A percentile compares a stretch with the other conserved stretches of the same genome.
Evolutionary conservation across 129 eudicot species (phyloP).

Genomic region (Flaveria linearis): DNA sequence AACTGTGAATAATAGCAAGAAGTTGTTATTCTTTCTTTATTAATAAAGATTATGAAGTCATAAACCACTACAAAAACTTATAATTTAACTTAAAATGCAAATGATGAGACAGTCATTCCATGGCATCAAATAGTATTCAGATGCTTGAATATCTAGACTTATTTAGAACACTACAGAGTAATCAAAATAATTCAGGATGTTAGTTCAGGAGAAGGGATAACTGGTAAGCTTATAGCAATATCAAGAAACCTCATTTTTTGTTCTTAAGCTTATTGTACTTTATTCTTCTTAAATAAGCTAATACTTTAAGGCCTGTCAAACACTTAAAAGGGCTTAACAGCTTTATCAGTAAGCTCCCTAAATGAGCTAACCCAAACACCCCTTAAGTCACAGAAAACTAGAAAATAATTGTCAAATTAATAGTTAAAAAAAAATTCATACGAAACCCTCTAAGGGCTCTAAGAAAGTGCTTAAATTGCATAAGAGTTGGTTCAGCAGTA

Average conservation of each 20-base stretch:
- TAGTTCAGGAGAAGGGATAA: not conserved
- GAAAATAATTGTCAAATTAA: not conserved
- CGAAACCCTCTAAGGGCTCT: not conserved
- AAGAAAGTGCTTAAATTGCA: not conserved
- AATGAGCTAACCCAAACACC: not conserved
- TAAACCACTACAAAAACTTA: not conserved
- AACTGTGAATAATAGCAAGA: not conserved
- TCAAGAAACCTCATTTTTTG: not conserved
- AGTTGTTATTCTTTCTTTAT: not conserved
- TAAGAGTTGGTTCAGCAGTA: conserved; percentile 4
- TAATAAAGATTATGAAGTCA: not conserved
- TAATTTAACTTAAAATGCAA: not conserved
- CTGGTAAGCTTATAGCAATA: not conserved
- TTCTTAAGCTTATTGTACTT: not conserved
- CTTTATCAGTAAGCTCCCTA: not conserved
- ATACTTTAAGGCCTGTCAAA: not conserved
- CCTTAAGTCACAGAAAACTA: not conserved
- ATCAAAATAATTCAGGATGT: not conserved
- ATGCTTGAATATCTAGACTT: conserved; percentile 6
- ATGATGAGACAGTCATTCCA: not conserved
- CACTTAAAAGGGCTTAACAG: not conserved
- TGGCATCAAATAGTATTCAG: conserved; percentile 6
- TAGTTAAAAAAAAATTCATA: not conserved
- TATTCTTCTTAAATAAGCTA: not conserved
- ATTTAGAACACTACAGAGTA: conserved; percentile 4